These are phyloP conservation scores for Ganoderma meredithae DNA, from an alignment of 1,284 basidiomycete species.

Conservation along the genomic window DNA sequence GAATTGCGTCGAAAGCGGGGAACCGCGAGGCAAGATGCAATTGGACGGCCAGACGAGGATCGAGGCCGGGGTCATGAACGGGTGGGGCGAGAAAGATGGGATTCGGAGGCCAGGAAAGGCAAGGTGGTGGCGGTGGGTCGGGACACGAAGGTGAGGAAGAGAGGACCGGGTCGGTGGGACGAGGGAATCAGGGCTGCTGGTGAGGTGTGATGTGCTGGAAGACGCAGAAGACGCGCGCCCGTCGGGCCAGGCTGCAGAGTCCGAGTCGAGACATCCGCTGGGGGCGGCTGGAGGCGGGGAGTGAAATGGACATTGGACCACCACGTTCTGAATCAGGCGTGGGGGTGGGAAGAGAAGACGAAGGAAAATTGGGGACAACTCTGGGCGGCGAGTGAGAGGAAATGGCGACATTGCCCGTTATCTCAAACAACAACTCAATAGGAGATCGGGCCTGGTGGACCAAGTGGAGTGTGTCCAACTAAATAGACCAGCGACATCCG, in stretches of 20 bases:
- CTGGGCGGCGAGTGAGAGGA: constrained; percentile 14
- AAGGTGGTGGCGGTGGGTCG: constrained; percentile 18
- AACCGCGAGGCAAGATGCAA: constrained; percentile 30
- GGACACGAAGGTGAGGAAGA: not conserved
- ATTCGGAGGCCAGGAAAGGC: constrained; percentile 22
- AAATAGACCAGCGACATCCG: constrained; percentile 11
- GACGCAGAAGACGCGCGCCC: constrained; percentile 7
- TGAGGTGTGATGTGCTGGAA: constrained; percentile 14
- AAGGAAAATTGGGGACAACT: constrained; percentile 15
- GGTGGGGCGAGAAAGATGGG: constrained; percentile 25
- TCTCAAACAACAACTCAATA: constrained; percentile 26
- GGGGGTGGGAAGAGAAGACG: constrained; percentile 17
- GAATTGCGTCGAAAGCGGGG: constrained; percentile 14
- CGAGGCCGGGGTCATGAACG: constrained; percentile 23
- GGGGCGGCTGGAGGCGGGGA: constrained; percentile 10
- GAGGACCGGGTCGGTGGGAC: constrained; percentile 17
- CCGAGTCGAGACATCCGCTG: constrained; percentile 11
- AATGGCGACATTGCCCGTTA: constrained; percentile 31
- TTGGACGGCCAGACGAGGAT: constrained; percentile 16
- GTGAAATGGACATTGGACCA: constrained; percentile 5
- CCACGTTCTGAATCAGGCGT: not conserved
- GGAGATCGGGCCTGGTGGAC: constrained; percentile 34
- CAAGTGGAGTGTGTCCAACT: constrained; percentile 29
- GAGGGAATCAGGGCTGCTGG: constrained; percentile 19
- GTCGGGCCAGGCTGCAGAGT: constrained; percentile 8